These are phyloP conservation scores for Arthroderma sp. DNA, from an alignment of 2,329 filamentous ascomycete species.

Conservation along the genomic window DNA sequence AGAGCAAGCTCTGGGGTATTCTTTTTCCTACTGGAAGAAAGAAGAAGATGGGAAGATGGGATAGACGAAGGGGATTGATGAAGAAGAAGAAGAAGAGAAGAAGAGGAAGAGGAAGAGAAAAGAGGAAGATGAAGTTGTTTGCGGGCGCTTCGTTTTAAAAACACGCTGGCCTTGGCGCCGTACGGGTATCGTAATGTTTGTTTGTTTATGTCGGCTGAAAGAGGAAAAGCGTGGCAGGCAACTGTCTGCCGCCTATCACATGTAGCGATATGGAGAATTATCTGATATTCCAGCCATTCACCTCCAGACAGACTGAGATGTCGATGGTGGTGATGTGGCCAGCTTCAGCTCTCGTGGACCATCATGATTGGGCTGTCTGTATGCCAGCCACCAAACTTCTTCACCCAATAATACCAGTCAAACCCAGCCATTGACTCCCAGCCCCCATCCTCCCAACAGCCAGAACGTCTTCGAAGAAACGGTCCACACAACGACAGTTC, in stretches of 20 bases:
- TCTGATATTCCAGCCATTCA: no score
- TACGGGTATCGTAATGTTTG: neutral
- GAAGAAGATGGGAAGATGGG: conserved; percentile 13
- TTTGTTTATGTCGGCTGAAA: neutral
- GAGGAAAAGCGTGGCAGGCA: neutral
- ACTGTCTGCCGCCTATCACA: neutral
- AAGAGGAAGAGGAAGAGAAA: conserved; percentile 6
- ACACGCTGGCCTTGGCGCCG: neutral
- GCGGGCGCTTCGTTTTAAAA: neutral
- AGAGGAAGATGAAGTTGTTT: conserved; percentile 3
- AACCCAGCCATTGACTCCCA: no score
- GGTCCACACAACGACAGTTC: no score
- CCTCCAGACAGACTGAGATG: no score
- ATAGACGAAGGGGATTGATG: conserved; percentile 10
- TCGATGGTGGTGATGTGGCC: neutral
- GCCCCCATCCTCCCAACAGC: no score
- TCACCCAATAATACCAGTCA: no score
- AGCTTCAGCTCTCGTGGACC: neutral
- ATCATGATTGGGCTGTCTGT: neutral
- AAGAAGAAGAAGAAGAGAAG: conserved; percentile 14
- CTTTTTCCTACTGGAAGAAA: conserved; percentile 13
- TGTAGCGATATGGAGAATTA: neutral
- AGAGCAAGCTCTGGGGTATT: neutral
- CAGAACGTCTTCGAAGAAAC: no score
- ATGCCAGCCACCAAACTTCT: no score